phyloP scores from a whole-genome alignment of 2,329 filamentous ascomycete genomes.

The Aspergillus bombycis region DNA sequence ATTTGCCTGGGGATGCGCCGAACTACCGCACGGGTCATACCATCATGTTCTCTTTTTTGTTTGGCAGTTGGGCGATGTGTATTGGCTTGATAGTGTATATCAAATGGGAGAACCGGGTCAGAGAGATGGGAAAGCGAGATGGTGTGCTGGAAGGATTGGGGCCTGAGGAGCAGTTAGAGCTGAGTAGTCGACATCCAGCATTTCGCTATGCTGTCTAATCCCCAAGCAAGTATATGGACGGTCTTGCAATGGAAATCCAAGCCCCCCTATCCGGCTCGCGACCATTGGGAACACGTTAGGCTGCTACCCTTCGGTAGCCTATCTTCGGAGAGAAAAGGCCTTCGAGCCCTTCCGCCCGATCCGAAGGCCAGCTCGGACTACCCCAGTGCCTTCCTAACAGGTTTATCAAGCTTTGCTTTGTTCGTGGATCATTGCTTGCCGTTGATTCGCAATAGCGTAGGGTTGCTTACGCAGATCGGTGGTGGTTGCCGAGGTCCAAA shows the following conservation, averaged over 20 bases:
- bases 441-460: background rate
- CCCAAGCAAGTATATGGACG: background rate
- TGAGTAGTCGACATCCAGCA: conserved; percentile 11
- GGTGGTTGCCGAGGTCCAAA: background rate
- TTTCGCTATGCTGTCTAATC: conserved; percentile 5
- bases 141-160: conserved; percentile 1
- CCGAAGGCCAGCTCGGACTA: background rate
- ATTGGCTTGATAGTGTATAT: background rate
- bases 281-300: background rate
- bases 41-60: conserved; percentile 11
- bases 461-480: no score
- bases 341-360: background rate
- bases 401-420: background rate
- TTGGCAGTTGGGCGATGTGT: background rate
- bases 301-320: background rate
- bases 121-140: background rate
- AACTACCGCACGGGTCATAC: conserved; percentile 10
- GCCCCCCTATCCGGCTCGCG: background rate
- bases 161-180: background rate
- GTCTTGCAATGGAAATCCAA: background rate
- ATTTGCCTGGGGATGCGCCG: conserved; percentile 9
- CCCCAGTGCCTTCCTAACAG: background rate
- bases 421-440: background rate
- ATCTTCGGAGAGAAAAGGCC: background rate
- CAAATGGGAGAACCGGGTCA: conserved; percentile 3